Percentiles rank a stretch among this genome's conserved stretches.
Conservation (phyloP, 345 rosid species). For the Populus tremula region DNA sequence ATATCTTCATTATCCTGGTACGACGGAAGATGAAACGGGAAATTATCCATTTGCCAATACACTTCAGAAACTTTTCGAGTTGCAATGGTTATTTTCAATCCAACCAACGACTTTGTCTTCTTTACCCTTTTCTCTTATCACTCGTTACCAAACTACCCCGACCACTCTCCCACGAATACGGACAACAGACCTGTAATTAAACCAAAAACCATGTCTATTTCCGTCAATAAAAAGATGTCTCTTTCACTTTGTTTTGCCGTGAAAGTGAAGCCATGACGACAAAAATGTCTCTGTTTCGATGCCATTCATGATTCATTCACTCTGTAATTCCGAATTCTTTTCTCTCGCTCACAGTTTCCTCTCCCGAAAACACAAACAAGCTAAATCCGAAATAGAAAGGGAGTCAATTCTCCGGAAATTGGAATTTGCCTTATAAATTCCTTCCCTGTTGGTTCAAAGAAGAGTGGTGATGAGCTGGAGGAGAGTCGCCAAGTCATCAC, state of each 20-base stretch:
- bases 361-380: background rate
- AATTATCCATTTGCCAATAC: too few species aligned
- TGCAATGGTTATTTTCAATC: too few species aligned
- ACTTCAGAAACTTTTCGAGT: too few species aligned
- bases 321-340: slow-evolving; percentile 19
- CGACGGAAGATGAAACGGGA: too few species aligned
- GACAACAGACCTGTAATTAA: background rate
- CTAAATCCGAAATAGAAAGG: background rate
- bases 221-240: background rate
- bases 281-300: background rate
- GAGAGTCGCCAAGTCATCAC: slow-evolving; percentile 67
- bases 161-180: too few species aligned
- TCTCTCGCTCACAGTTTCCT: background rate
- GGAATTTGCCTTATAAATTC: background rate
- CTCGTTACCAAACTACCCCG: slow-evolving; percentile 11
- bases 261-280: slow-evolving; percentile 21
- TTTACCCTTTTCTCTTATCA: background rate
- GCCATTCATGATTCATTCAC: slow-evolving; percentile 7
- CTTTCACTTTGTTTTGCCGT: slow-evolving; percentile 18
- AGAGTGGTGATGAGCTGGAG: slow-evolving; percentile 68
- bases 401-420: slow-evolving; percentile 3
- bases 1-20: too few species aligned
- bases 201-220: background rate
- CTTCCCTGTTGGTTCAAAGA: slow-evolving; percentile 46
- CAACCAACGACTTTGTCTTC: background rate